Percentiles rank a stretch among this genome's conserved stretches.
phyloP scores from a whole-genome alignment of 129 eudicot species.

The Saposhnikovia divaricata region DNA sequence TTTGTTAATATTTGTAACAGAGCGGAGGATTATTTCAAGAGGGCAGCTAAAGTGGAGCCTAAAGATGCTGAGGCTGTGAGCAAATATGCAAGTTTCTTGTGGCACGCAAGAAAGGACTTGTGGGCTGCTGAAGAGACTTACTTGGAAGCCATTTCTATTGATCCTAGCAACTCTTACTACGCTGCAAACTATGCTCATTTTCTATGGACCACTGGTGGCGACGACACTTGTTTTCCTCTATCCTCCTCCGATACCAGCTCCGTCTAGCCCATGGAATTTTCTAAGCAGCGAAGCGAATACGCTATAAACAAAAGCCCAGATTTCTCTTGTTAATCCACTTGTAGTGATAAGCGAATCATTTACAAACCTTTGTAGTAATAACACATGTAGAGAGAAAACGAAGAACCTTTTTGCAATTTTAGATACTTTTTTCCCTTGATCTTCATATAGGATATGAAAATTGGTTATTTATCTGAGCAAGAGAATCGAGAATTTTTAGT shows the following conservation, averaged over 20 bases:
- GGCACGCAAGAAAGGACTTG: conserved; percentile 72
- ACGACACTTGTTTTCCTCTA: conserved; percentile 87
- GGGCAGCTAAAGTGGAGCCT: conserved; percentile 70
- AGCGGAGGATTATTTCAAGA: conserved; percentile 88
- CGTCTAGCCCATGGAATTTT: conserved; percentile 7
- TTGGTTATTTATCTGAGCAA: too few species aligned
- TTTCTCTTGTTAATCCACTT: conserved; percentile 8
- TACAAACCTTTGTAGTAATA: conserved; percentile 1
- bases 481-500: too few species aligned
- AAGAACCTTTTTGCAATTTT: background rate
- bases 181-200: conserved; percentile 76
- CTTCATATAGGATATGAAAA: background rate
- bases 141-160: conserved; percentile 66
- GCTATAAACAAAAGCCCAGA: background rate
- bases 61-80: conserved; percentile 76
- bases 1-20: conserved; percentile 26
- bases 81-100: conserved; percentile 80
- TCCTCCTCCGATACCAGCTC: conserved; percentile 30
- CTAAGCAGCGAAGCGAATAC: background rate
- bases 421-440: background rate
- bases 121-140: conserved; percentile 93
- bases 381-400: conserved; percentile 1
- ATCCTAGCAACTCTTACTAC: conserved; percentile 69
- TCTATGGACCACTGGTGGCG: conserved; percentile 83
- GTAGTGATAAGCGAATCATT: background rate